Percentiles rank a stretch among this genome's conserved stretches.
Conservation (phyloP, 1,284 basidiomycete genomes). For the Calocybe gambosa region DNA sequence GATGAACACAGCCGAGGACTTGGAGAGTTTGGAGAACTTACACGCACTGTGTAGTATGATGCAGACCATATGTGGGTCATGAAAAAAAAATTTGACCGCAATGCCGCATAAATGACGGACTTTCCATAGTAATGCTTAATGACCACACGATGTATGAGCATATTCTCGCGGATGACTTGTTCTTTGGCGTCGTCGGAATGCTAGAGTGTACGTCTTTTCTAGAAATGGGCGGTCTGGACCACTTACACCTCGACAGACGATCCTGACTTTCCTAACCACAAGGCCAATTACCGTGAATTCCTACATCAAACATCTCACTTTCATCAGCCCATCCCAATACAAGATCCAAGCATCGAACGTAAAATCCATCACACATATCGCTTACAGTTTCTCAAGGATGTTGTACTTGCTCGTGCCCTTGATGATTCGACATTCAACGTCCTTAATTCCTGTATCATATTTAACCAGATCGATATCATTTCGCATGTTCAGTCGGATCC, state of each 20-base stretch:
- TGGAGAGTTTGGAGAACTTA: conserved; percentile 84
- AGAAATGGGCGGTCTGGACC: conserved; percentile 9
- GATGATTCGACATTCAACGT: conserved; percentile 98
- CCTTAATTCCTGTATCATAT: conserved; percentile 95
- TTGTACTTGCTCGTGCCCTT: conserved; percentile 89
- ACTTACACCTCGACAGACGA: conserved; percentile 58
- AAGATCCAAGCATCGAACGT: conserved; percentile 64
- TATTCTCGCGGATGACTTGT: conserved; percentile 90
- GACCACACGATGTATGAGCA: conserved; percentile 95
- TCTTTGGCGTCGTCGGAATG: conserved; percentile 91
- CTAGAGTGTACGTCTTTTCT: conserved; percentile 71
- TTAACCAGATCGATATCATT: conserved; percentile 99
- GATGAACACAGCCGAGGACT: conserved; percentile 84
- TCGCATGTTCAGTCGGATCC: conserved; percentile 80
- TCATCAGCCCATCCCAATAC: conserved; percentile 81
- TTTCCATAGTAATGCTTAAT: conserved; percentile 80
- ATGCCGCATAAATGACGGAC: conserved; percentile 10
- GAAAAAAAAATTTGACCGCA: not conserved
- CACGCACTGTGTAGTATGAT: conserved; percentile 90
- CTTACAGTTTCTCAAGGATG: conserved; percentile 95
- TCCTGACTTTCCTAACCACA: conserved; percentile 91
- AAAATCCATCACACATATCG: conserved; percentile 98
- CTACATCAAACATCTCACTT: conserved; percentile 78
- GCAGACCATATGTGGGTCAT: conserved; percentile 85
- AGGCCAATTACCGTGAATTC: conserved; percentile 95